Evolutionary conservation across 2,329 filamentous ascomycete genomes (phyloP), one percentile per base, ranked within the genome.

Genomic region (Colletotrichum sp.): DNA sequence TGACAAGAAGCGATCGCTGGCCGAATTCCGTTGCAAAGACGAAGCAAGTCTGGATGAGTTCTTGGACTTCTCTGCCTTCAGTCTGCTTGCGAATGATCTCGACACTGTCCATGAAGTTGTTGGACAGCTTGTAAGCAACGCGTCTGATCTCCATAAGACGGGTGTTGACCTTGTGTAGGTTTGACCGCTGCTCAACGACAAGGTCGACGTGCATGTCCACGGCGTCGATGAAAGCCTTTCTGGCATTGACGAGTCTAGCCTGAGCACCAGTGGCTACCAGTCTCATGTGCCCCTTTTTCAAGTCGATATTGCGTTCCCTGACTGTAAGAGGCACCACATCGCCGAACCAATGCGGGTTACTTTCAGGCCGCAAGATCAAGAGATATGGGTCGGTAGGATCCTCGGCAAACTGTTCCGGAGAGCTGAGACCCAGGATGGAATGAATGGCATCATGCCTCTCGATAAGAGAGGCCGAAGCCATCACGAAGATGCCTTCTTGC

Each of bases 1-100:
- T 97, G 86, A 98, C 98, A 24, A 97, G 92, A 66, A 98, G 91
- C 3, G 96, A 98, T 78, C 97, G 94, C 83, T 98, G 96, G 60
- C 97, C 97, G 79, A 99, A 99, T 83, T 99, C 97, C 0, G 97
- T 99, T n/a, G 97, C 97, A 81, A 99, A 99, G 55, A 98, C 95
- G 84, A 99, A 99, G 85, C 96, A 99, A 7, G 96, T 98, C 84
- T 99, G 97, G 78, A 99, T 97, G 34, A 99, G 91, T 81, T 99
- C 97, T 81, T 98, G 96, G 83, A 96, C 98, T 78, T 97, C 94
- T 78, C 96, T 91, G 10, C 94, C 95, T 73, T 91, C 90, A 2
- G 96, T 96, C 84, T 99, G 96, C 79, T 93, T 93, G 78, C 96
- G 92, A 78, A 99, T 97, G 77, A 95, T 95, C 83, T 98, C 95